Conservation (phyloP, 495 filamentous ascomycete species). For the Hamigera avellanea region DNA sequence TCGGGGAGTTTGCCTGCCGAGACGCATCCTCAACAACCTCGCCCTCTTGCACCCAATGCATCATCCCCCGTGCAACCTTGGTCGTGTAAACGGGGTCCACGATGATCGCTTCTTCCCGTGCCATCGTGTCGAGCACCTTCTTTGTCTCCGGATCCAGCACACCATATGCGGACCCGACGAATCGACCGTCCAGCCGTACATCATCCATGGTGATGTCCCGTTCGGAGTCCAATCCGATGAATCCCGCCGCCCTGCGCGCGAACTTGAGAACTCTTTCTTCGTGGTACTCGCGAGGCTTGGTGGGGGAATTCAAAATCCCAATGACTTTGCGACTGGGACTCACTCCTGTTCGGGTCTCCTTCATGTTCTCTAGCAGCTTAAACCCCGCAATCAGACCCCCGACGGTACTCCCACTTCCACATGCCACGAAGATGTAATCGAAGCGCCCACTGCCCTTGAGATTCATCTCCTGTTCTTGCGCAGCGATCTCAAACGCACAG, state of each 20-base stretch:
- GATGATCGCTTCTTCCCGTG: slow-evolving; percentile 17
- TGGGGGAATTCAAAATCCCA: slow-evolving; percentile 26
- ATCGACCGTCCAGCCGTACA: slow-evolving; percentile 24
- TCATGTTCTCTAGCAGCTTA: slow-evolving; percentile 18
- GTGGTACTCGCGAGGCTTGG: slow-evolving; percentile 16
- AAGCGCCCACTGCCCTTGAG: slow-evolving; percentile 14
- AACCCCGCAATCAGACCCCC: slow-evolving; percentile 29
- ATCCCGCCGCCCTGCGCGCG: slow-evolving; percentile 14
- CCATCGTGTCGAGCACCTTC: slow-evolving; percentile 13
- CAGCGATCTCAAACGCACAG: slow-evolving; percentile 25
- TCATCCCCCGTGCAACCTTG: slow-evolving; percentile 22
- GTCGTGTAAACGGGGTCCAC: slow-evolving; percentile 30
- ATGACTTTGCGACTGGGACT: slow-evolving; percentile 8
- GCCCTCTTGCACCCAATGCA: slow-evolving; percentile 16
- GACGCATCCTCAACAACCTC: slow-evolving; percentile 10
- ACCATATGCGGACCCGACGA: slow-evolving; percentile 23
- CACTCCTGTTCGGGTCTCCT: no score
- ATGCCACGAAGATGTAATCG: slow-evolving; percentile 28
- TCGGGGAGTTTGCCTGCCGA: no score
- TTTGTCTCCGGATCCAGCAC: slow-evolving; percentile 17
- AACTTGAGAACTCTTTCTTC: slow-evolving; percentile 21
- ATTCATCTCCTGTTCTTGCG: slow-evolving; percentile 15
- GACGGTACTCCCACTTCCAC: slow-evolving; percentile 29
- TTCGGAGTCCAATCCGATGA: slow-evolving; percentile 18
- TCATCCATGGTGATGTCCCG: slow-evolving; percentile 18